These are phyloP conservation scores for Naumovozyma castellii DNA, from an alignment of 805 yeast genomes.

Conservation along the genomic window DNA sequence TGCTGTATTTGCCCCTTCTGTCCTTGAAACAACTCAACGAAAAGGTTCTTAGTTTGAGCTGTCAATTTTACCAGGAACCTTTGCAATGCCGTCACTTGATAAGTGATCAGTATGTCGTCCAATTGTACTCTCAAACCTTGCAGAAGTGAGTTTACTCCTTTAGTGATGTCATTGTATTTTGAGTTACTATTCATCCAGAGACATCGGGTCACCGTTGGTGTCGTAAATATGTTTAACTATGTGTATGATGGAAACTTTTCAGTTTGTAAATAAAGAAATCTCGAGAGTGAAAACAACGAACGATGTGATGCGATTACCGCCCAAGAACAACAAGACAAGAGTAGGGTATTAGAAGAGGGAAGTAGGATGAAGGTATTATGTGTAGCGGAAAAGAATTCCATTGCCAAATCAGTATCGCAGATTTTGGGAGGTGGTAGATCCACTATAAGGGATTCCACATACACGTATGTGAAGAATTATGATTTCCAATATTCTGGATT, in stretches of 20 bases:
- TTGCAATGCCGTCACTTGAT: not conserved
- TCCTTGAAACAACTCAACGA: not conserved
- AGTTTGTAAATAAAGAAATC: too few relatives aligned
- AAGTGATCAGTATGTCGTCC: not conserved
- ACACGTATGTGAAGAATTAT: conserved; percentile 67
- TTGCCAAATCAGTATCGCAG: conserved; percentile 65
- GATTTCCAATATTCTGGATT: conserved; percentile 54
- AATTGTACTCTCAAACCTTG: not conserved
- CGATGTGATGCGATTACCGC: not conserved
- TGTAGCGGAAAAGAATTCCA: conserved; percentile 95
- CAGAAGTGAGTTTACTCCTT: not conserved
- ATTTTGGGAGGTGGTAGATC: conserved; percentile 68
- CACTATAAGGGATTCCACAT: conserved; percentile 38
- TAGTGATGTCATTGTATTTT: too few relatives aligned
- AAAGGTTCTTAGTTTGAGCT: not conserved
- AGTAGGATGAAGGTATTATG: conserved; percentile 63
- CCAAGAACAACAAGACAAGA: too few relatives aligned
- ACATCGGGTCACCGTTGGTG: not conserved
- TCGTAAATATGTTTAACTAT: too few relatives aligned
- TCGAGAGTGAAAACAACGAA: not conserved
- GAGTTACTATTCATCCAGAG: not conserved
- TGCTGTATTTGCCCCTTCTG: too few relatives aligned
- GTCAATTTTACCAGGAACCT: not conserved
- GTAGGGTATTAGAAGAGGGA: not conserved
- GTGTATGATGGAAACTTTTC: too few relatives aligned